A percentile compares a stretch with the other conserved stretches of the same genome.
Evolutionary conservation across 1,139 yeast genomes (phyloP).

Genomic region (Yamadazyma oceani): DNA sequence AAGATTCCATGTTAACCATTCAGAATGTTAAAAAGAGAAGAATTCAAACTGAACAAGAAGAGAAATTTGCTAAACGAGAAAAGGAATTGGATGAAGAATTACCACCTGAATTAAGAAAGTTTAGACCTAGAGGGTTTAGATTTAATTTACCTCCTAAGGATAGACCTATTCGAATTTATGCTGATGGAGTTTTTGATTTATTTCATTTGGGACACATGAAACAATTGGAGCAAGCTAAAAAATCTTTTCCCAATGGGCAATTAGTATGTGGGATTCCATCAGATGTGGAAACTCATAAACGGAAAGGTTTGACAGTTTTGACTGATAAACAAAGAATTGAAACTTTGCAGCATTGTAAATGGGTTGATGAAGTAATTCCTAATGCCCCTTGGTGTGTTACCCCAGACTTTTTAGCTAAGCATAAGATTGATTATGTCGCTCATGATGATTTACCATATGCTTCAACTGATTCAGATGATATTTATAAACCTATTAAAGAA

Average conservation of each 20-base stretch:
- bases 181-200: conserved; percentile 96
- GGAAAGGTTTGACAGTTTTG: conserved; percentile 90
- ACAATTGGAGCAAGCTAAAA: conserved; percentile 94
- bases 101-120: conserved; percentile 65
- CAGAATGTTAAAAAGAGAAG: conserved; percentile 24
- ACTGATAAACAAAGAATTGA: conserved; percentile 87
- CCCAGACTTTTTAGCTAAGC: conserved; percentile 72
- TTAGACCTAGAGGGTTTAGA: conserved; percentile 66
- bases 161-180: conserved; percentile 87
- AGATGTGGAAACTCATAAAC: conserved; percentile 84
- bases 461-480: conserved; percentile 82
- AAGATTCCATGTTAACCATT: conserved; percentile 12
- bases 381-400: conserved; percentile 96
- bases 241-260: conserved; percentile 80
- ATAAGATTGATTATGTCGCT: conserved; percentile 91
- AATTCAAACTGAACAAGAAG: conserved; percentile 27
- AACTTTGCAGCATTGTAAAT: conserved; percentile 82
- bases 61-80: conserved; percentile 50
- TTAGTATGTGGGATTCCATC: conserved; percentile 91
- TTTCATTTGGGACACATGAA: conserved; percentile 98
- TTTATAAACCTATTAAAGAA: conserved; percentile 87
- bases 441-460: conserved; percentile 97
- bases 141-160: conserved; percentile 83
- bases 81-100: conserved; percentile 55
- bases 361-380: conserved; percentile 97